Conservation (phyloP, 2,329 filamentous ascomycete genomes). For the Fonsecaea nubica region DNA sequence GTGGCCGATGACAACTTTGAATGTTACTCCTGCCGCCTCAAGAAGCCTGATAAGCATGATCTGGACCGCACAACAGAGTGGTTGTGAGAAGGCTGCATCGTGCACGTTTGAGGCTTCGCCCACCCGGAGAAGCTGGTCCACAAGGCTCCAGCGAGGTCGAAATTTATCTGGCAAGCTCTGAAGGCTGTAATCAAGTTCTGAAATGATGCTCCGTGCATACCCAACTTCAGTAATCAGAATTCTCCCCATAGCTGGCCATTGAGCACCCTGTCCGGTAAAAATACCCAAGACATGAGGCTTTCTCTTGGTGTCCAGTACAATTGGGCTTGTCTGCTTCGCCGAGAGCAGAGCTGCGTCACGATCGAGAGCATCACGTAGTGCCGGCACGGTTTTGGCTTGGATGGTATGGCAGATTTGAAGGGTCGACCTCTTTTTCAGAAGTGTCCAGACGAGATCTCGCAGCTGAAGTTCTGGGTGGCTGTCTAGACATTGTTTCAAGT, state of each 20-base stretch:
- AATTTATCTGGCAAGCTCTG: not conserved
- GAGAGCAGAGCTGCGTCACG: not conserved
- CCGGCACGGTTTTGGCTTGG: not conserved
- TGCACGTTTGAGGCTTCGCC: slow-evolving; percentile 33
- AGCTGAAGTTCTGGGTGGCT: not conserved
- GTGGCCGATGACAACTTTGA: slow-evolving; percentile 44
- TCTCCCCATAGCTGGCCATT: slow-evolving; percentile 47
- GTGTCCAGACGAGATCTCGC: not conserved
- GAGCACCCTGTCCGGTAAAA: slow-evolving; percentile 49
- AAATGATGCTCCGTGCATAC: slow-evolving; percentile 30
- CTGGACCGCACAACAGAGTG: slow-evolving; percentile 46
- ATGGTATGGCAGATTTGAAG: not conserved
- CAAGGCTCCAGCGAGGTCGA: slow-evolving; percentile 17
- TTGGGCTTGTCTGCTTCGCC: not conserved
- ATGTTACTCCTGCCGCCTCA: slow-evolving; percentile 37
- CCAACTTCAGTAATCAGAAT: slow-evolving; percentile 39
- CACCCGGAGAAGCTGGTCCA: slow-evolving; percentile 32
- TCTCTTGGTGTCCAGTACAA: not conserved
- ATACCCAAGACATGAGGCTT: slow-evolving; percentile 38
- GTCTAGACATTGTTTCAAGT: not conserved
- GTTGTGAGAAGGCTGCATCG: slow-evolving; percentile 43
- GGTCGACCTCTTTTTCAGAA: not conserved
- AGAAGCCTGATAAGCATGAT: slow-evolving; percentile 45
- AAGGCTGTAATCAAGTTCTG: slow-evolving; percentile 23
- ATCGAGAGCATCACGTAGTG: not conserved